Evolutionary conservation across 2,329 filamentous ascomycete genomes (phyloP).

Genomic region (Exophiala calicioides): DNA sequence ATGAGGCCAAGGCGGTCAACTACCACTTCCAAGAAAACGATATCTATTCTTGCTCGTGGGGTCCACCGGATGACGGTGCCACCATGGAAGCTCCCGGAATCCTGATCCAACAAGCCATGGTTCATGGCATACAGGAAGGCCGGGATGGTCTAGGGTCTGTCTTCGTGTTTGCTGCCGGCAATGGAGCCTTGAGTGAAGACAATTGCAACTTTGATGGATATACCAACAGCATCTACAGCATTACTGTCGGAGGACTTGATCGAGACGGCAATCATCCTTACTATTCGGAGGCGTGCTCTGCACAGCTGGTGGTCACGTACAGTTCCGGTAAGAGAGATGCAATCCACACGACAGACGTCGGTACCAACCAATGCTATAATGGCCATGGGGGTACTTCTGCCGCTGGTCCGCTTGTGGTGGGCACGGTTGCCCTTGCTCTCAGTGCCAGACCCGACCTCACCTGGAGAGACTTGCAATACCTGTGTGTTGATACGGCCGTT

Average conservation of each 20-base stretch:
- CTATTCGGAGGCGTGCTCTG: constrained; percentile 95
- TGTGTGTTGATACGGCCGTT: constrained; percentile 80
- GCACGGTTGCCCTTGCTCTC: constrained; percentile 85
- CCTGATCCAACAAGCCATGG: constrained; percentile 84
- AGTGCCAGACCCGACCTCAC: constrained; percentile 80
- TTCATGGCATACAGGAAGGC: constrained; percentile 87
- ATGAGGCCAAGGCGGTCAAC: constrained; percentile 90
- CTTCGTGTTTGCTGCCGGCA: constrained; percentile 95
- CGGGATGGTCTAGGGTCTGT: constrained; percentile 81
- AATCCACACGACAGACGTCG: constrained; percentile 96
- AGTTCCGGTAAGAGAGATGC: constrained; percentile 85
- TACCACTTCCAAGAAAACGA: constrained; percentile 89
- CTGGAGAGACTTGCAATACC: constrained; percentile 94
- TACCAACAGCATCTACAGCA: constrained; percentile 98
- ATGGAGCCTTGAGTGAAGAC: constrained; percentile 81
- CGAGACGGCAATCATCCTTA: constrained; percentile 84
- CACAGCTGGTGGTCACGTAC: constrained; percentile 93
- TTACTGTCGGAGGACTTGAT: constrained; percentile 92
- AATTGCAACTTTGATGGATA: constrained; percentile 99
- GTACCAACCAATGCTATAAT: constrained; percentile 73
- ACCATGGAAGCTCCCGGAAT: constrained; percentile 94
- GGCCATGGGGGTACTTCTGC: constrained; percentile 94
- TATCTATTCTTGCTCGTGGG: constrained; percentile 99
- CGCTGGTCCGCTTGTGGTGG: constrained; percentile 87
- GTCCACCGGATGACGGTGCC: constrained; percentile 85